Evolutionary conservation across 768 basidiomycete species (phyloP).

Genomic region (Leccinum boreale): DNA sequence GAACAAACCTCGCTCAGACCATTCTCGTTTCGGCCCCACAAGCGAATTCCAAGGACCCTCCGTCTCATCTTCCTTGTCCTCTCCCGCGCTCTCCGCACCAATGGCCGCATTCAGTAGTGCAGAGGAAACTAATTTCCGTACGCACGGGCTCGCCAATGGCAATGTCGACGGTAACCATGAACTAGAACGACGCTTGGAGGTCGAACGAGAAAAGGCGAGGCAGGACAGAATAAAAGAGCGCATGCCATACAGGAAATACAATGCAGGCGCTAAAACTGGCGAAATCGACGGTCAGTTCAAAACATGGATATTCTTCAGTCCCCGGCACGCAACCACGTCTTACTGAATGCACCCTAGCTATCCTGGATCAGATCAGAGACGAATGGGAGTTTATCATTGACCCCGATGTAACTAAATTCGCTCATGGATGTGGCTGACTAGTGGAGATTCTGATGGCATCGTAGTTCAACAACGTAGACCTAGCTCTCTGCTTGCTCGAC

Average conservation of each 20-base stretch:
- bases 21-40: constrained; percentile 8
- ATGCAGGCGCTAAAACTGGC: constrained; percentile 59
- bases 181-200: constrained; percentile 55
- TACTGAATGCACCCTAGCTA: constrained; percentile 43
- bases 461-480: constrained; percentile 91
- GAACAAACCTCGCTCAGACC: constrained; percentile 18
- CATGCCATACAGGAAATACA: constrained; percentile 53
- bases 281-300: constrained; percentile 79
- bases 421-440: not conserved
- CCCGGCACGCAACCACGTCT: not conserved
- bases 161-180: constrained; percentile 55
- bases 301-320: not conserved
- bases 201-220: constrained; percentile 59
- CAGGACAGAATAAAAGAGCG: constrained; percentile 70
- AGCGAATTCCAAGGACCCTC: constrained; percentile 17
- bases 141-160: constrained; percentile 51
- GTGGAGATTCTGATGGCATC: constrained; percentile 7
- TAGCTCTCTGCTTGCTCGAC: constrained; percentile 87
- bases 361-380: constrained; percentile 81
- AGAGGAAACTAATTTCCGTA: constrained; percentile 42
- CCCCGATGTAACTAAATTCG: constrained; percentile 56
- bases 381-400: constrained; percentile 89
- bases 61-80: constrained; percentile 35
- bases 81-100: constrained; percentile 50
- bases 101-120: constrained; percentile 72